Base-by-base conservation (phyloP, 805 yeast species). In the Blastobotrys robertii region DNA sequence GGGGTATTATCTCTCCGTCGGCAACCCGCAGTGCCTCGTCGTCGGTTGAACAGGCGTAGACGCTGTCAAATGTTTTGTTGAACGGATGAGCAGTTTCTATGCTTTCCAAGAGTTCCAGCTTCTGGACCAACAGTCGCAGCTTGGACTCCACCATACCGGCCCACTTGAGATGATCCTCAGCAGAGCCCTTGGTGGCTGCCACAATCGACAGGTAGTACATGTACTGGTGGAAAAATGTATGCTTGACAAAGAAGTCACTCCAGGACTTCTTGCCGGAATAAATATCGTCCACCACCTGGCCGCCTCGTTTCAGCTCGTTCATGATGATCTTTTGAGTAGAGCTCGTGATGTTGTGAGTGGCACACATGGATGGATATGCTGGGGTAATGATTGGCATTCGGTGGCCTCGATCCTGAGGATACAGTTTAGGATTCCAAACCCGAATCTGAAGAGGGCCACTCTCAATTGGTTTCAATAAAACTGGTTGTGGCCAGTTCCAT, bases 401-500 rank as follows among this genome's bases (percentile, higher is more conserved):
- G 63, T 92, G 98, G 30, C 77, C 77, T 47, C 94, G 74, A 61
- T 92, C 98, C 53, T 79, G 85, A 1, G 92, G 81, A 58, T 92
- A 92, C 3, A 90, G 64, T 49, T 82, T 74, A 12, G 98, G 98
- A 60, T 92, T 92, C 98, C 98, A 92, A 7, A 92, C 92, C 47
- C 95, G 73, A 1, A 88, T 97, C 54, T 88, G 97, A 37, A 92
- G 65, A 0, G 97, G 97, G 1, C 98, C 97, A 65, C 90, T 97
- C 59, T 92, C 98, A 49, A 92, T 92, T 11, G 79, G 92, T 57
- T 86, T 88, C 44, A 92, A 69, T 32, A 92, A 68, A 1, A 92
- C 97, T 0, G 98, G 98, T 62, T 90, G 97, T 1, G 98, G 98
- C 98, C 98, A 92, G 54, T 77, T 79, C 98, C 98, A 92, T 59